Evolutionary conservation across 2,329 filamentous ascomycete species (phyloP).

Genomic region (Ramichloridium luteum): DNA sequence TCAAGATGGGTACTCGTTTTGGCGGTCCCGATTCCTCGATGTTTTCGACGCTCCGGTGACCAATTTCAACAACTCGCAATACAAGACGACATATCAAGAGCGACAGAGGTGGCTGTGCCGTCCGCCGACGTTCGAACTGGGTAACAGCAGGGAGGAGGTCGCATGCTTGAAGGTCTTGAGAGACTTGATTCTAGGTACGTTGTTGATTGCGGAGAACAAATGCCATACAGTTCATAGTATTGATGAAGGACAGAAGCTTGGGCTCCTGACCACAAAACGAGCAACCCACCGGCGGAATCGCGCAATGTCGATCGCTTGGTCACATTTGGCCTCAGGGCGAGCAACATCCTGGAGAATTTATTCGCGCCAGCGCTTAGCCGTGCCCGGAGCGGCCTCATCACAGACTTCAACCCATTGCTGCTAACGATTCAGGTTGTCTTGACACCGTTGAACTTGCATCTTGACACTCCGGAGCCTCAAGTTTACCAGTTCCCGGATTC

Average conservation of each 20-base stretch:
- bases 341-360: background rate
- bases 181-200: constrained; percentile 35
- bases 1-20: constrained; percentile 32
- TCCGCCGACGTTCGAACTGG: constrained; percentile 18
- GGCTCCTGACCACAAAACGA: too few relatives aligned
- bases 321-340: constrained; percentile 5
- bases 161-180: constrained; percentile 28
- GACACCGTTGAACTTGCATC: constrained; percentile 18
- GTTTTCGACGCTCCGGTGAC: constrained; percentile 28
- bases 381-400: background rate
- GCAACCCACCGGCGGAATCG: too few relatives aligned
- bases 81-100: constrained; percentile 28
- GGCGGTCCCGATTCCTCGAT: constrained; percentile 33
- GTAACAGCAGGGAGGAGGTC: constrained; percentile 19
- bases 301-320: constrained; percentile 5
- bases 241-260: too few relatives aligned
- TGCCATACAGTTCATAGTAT: too few relatives aligned
- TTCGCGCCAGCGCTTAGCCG: background rate
- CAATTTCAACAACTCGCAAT: constrained; percentile 17
- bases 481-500: constrained; percentile 29
- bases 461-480: constrained; percentile 6
- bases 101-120: constrained; percentile 17
- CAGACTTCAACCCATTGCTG: constrained; percentile 10
- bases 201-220: too few relatives aligned
- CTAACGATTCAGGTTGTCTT: constrained; percentile 21